Evolutionary conservation across 2,329 filamentous ascomycete species (phyloP), one percentile per base, ranked within the genome.

Genomic region (Blastomyces emzantsi): DNA sequence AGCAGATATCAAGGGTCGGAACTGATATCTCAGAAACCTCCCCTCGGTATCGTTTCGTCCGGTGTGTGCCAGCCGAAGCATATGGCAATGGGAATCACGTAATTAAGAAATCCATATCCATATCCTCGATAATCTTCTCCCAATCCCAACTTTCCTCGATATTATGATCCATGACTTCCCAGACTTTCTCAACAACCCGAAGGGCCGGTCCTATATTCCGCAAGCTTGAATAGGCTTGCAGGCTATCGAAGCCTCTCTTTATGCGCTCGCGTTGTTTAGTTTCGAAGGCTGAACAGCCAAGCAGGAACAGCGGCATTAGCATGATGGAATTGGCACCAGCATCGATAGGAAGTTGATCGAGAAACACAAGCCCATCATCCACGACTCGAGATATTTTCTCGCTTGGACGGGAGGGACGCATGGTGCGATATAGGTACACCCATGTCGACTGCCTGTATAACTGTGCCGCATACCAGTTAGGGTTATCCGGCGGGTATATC

Each of bases 371-470:
- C 1, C 83, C 84, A 62, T 84, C 80, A 62, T 86, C 81, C 3
- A 87, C 84, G 0, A 83, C 84, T 41, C 79, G 77, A 36, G 80
- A 77, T 66, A 86, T 83, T 66, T 81, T 83, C 1, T 79, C 75
- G 65, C 80, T 80, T 13, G 83, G 80, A n/a, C 75, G 74, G 1
- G 84, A 86, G 3, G 81, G 80, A 62, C 82, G 80, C 49, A 85
- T 83, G 3, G 84, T 87, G 60, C 84, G 83, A 68, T 83, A 85
- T 0, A 87, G 79, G 69, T 86, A 87, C 13, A 86, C 81, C 83
- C 84, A 86, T 7, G 83, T 85, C 54, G 82, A 84, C 70, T 86
- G 84, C 15, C 83, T 79, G 70, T 87, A 87, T 6, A 86, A 75
- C 73, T 86, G 82, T 1, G 83, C 83, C 55, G 84, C 78, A 41